Percentiles rank a stretch among this genome's conserved stretches.
Conservation (phyloP, 2,329 filamentous ascomycete genomes). For the Alternaria hordeiaustralica region DNA sequence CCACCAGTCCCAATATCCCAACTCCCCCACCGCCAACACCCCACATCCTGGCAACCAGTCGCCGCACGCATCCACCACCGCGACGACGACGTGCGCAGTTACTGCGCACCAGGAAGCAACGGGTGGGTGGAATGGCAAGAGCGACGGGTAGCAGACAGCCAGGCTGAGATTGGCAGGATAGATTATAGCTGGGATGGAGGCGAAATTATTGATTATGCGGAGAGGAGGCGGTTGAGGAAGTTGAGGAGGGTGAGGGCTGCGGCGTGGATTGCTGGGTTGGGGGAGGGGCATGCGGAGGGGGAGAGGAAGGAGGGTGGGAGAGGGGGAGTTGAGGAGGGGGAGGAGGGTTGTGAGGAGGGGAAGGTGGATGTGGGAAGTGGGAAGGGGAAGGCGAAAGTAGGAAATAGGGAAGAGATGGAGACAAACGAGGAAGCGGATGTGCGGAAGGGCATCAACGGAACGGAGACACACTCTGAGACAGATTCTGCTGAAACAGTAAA, state of each 20-base stretch:
- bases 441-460: not conserved
- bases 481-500: not conserved
- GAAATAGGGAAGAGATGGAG: not conserved
- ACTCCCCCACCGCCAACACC: not conserved
- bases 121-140: not conserved
- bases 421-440: not conserved
- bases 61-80: not conserved
- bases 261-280: not conserved
- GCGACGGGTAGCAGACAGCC: not conserved
- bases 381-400: not conserved
- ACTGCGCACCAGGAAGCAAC: not conserved
- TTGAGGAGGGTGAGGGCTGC: not conserved
- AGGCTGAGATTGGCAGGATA: not conserved
- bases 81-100: not conserved
- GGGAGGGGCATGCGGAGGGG: not conserved
- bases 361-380: not conserved
- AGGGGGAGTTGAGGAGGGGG: not conserved
- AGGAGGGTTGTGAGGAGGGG: not conserved
- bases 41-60: not conserved
- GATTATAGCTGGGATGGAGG: conserved; percentile 4
- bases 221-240: not conserved
- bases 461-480: not conserved
- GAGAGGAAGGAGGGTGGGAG: not conserved
- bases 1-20: not conserved
- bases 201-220: not conserved